Evolutionary conservation across 306 rosid species (phyloP), one percentile per base, ranked within the genome.

Genomic region (Hippophae gyantsensis): DNA sequence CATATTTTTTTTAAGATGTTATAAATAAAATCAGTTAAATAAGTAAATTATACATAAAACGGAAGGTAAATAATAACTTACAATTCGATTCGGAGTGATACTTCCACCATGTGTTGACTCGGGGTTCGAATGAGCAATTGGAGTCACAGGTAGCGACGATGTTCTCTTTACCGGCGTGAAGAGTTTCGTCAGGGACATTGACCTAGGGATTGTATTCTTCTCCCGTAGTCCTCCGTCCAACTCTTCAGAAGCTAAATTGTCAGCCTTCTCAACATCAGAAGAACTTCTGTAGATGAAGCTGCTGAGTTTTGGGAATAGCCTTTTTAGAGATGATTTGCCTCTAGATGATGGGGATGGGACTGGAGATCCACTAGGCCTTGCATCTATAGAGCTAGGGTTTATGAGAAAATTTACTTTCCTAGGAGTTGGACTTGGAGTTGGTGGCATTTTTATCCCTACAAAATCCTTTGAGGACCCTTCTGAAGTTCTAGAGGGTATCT

Each of bases 141-240:
- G 95, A 75, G 86, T 87, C 5, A 80, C 95, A 1, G 99, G 99
- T 10, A 93, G 81, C 6, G 99, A 93, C 10, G 97, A 84, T 1
- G 99, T 81, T 62, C 92, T 77, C 67, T 86, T 86, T 64, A 83
- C 79, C 45, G 95, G 82, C 1, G 85, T 77, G 60, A 92, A 88
- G 5, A 92, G 76, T 61, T 79, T 92, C 7, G 82, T 70, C n/a
- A 88, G 73, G 26, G 99, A 92, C 68, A 84, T 66, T 54, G 99
- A 82, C 72, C 87, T 82, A 11, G 84, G 54, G 43, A 82, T 82
- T 38, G 82, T 54, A 73, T 80, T 58, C 81, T 80, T 92, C 6
- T 87, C 96, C n/a, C 66, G 68, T 63, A 56, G 52, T 48, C 67
- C 84, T 42, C 84, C 51, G 68, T 66, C 69, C 11, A 82, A 76